Evolutionary conservation across 306 rosid genomes (phyloP).

Genomic region (Elaeagnus macrophylla): DNA sequence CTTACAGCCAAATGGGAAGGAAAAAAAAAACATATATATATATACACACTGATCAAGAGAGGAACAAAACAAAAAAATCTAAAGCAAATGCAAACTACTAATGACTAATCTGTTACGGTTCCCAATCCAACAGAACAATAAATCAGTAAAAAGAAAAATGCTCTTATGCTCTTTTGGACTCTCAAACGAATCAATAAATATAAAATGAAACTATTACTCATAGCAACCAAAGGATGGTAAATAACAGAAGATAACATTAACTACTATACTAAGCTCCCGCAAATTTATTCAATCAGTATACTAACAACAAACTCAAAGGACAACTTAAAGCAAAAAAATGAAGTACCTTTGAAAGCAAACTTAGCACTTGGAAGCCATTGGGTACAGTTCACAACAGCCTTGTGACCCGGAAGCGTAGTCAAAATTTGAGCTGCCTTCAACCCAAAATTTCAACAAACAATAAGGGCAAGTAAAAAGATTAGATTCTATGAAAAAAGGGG

Average conservation of each 20-base stretch:
- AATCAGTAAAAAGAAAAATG: too few relatives aligned
- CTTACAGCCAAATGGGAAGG: background rate
- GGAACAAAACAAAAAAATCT: background rate
- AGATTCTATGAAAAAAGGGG: background rate
- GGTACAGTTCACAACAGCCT: slow-evolving; percentile 81
- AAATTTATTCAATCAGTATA: background rate
- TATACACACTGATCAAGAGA: too few relatives aligned
- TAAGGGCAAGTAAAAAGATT: background rate
- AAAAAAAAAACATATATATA: background rate
- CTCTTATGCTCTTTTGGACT: too few relatives aligned
- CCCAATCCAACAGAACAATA: too few relatives aligned
- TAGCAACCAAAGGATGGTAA: background rate
- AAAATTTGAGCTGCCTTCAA: slow-evolving; percentile 76
- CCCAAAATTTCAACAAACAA: slow-evolving; percentile 1
- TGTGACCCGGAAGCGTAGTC: slow-evolving; percentile 86
- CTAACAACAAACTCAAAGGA: background rate
- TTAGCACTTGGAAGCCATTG: slow-evolving; percentile 83
- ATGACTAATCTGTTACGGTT: background rate
- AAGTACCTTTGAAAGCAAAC: slow-evolving; percentile 57
- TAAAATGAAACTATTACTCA: too few relatives aligned
- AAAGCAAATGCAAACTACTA: background rate
- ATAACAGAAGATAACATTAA: background rate
- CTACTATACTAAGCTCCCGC: background rate
- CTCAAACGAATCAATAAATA: too few relatives aligned
- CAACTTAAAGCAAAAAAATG: background rate